Base-by-base conservation (phyloP, 2,329 filamentous ascomycete genomes). In the Balansia obtecta region DNA sequence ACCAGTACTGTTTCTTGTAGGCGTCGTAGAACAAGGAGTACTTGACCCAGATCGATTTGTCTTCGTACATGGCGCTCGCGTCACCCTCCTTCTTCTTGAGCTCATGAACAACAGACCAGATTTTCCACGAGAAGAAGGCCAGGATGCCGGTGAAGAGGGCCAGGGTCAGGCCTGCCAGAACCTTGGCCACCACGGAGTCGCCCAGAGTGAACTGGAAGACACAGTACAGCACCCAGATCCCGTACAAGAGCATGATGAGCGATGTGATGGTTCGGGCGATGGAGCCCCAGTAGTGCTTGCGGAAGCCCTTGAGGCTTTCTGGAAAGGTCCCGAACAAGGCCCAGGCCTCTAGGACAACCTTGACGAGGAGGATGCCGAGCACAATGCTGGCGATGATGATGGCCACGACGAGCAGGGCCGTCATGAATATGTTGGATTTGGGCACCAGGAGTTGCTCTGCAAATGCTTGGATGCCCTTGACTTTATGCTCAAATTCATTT, bases 1-100 rank as follows among this genome's bases (percentile, higher is more conserved):
- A 97, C 93, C 93, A 98, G 72, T 91, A 95, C 59, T 83, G 81
- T 68, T 86, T 88, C 71, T 88, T 89, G 75, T 95, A 97, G 59
- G 84, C 85, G 61, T 97, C 93, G 72, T 98, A 98, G 71, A 98
- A 97, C 54, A 96, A 76, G 61, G 87, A 93, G 76, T 98, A 98
- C 72, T 93, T 95, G 65, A 88, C 77, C 90, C 93, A 96, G 40
- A 85, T 83, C 52, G 85, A 79, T 73, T 93, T 94, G 69, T 97
- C 78, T 53, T 96, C 86, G 67, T 89, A 97, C 9, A 98, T 75
- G 12, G 73, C 79, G 15, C 76, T 74, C 0, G 77, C 68, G 62
- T 90, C 85, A 51, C 91, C 91, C 57, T 95, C 83, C 32, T 73
- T 61, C 61, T 82, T 76, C 73, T 87, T 91, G 56, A 88, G 83